phyloP scores from a whole-genome alignment of 2,329 filamentous ascomycete species.

The Pestalotiopsis sp. region DNA sequence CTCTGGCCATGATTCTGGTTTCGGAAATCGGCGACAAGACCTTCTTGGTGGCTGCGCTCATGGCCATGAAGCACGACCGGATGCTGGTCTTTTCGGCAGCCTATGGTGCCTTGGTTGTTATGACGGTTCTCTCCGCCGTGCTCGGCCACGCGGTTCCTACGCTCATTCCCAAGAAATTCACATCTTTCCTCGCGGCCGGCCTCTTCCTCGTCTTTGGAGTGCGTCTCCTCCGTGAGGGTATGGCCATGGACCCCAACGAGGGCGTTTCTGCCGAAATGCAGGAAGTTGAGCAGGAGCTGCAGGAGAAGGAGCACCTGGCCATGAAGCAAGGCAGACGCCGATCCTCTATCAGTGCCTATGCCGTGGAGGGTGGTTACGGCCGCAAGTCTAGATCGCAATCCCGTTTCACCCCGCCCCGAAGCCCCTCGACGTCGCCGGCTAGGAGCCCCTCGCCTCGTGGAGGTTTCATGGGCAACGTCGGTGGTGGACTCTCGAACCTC shows the following conservation, averaged over 20 bases:
- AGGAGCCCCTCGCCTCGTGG: conserved; percentile 56
- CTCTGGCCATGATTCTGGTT: conserved; percentile 95
- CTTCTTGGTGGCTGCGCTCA: conserved; percentile 92
- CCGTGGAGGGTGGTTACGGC: conserved; percentile 78
- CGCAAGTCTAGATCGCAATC: conserved; percentile 74
- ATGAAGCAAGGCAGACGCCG: conserved; percentile 66
- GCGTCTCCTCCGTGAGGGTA: conserved; percentile 82
- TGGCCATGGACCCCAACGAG: conserved; percentile 86
- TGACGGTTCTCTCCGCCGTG: conserved; percentile 93
- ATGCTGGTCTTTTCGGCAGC: conserved; percentile 93
- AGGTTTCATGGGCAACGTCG: conserved; percentile 32
- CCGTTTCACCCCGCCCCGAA: conserved; percentile 77
- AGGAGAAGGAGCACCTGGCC: conserved; percentile 85
- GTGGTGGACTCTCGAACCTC: conserved; percentile 75
- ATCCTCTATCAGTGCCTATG: conserved; percentile 73
- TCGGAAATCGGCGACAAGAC: conserved; percentile 99
- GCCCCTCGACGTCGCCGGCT: conserved; percentile 75
- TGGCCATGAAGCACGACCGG: conserved; percentile 98
- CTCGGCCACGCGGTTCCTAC: conserved; percentile 91
- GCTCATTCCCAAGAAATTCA: conserved; percentile 86
- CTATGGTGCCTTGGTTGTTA: conserved; percentile 86
- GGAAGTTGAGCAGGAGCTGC: conserved; percentile 91
- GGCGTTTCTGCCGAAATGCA: conserved; percentile 97
- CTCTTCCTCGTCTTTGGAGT: conserved; percentile 90
- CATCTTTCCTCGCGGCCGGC: conserved; percentile 80